These are phyloP conservation scores for Phyllosticta citrichinensis DNA, from an alignment of 2,329 filamentous ascomycete genomes.

Conservation along the genomic window DNA sequence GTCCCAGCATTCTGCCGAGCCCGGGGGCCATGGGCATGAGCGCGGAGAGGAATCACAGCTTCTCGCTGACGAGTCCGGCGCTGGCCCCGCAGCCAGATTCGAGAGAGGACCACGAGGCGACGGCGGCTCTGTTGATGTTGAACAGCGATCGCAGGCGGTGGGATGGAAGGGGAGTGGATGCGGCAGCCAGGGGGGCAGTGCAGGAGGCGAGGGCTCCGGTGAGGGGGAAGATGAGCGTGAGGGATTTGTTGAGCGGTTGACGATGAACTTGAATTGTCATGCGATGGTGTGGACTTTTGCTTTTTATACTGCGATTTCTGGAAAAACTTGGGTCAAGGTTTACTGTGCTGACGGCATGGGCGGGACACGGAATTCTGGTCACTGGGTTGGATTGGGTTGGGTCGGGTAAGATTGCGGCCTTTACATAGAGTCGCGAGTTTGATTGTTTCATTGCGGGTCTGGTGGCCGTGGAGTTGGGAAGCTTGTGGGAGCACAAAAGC, in stretches of 20 bases:
- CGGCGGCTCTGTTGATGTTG: slow-evolving; percentile 78
- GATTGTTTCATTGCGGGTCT: not conserved
- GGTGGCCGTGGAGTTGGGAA: not conserved
- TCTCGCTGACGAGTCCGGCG: slow-evolving; percentile 25
- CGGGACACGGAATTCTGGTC: not conserved
- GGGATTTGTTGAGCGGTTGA: slow-evolving; percentile 33
- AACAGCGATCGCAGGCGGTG: slow-evolving; percentile 61
- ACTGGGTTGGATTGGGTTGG: not conserved
- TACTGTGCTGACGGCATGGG: not conserved
- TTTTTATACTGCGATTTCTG: not conserved
- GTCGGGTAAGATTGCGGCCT: not conserved
- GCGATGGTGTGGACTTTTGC: not conserved
- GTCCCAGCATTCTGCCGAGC: slow-evolving; percentile 25
- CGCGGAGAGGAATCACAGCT: slow-evolving; percentile 12
- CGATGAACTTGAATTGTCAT: not conserved
- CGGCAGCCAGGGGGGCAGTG: slow-evolving; percentile 10
- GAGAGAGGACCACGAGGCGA: slow-evolving; percentile 59
- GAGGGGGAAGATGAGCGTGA: slow-evolving; percentile 32
- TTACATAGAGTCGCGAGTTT: not conserved
- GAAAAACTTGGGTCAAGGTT: not conserved
- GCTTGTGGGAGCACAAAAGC: not conserved
- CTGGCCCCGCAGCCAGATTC: slow-evolving; percentile 24
- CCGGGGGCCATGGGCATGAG: slow-evolving; percentile 13
- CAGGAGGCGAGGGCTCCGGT: slow-evolving; percentile 12
- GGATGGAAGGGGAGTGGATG: slow-evolving; percentile 17